Percentiles rank a stretch among this genome's conserved stretches.
Conservation (phyloP, 768 basidiomycete species). For the Xerocomellus chrysenteron region DNA sequence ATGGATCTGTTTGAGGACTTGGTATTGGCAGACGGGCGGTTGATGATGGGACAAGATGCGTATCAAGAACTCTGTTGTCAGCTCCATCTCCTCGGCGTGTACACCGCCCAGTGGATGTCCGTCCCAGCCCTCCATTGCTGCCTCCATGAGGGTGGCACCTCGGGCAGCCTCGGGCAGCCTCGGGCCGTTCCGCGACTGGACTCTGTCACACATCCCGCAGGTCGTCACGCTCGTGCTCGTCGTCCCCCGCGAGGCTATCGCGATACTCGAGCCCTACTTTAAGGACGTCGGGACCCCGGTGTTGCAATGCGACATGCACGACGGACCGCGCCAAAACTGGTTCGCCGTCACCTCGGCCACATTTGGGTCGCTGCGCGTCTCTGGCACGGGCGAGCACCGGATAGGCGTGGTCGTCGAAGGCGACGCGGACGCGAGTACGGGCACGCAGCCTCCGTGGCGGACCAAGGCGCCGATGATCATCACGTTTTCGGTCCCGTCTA, state of each 20-base stretch:
- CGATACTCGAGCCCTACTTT: slow-evolving; percentile 10
- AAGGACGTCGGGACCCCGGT: slow-evolving; percentile 4
- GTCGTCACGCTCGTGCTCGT: slow-evolving; percentile 32
- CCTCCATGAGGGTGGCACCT: not conserved
- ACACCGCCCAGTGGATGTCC: slow-evolving; percentile 21
- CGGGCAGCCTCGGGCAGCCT: not conserved
- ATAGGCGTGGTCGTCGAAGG: slow-evolving; percentile 10
- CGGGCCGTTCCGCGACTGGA: slow-evolving; percentile 30
- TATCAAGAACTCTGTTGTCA: slow-evolving; percentile 48
- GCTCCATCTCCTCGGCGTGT: slow-evolving; percentile 41
- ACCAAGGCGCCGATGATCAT: slow-evolving; percentile 19
- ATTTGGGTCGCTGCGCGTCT: slow-evolving; percentile 19
- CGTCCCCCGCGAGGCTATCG: slow-evolving; percentile 29
- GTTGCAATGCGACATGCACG: slow-evolving; percentile 23
- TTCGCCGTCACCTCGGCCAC: slow-evolving; percentile 23
- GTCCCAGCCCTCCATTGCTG: not conserved
- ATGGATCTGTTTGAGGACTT: slow-evolving; percentile 36
- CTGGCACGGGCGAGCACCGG: slow-evolving; percentile 19
- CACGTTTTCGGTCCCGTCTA: slow-evolving; percentile 17
- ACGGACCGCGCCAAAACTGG: slow-evolving; percentile 1
- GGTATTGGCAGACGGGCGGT: slow-evolving; percentile 1
- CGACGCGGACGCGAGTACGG: not conserved
- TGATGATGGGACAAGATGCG: slow-evolving; percentile 27
- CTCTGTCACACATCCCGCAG: slow-evolving; percentile 21
- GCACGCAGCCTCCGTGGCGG: slow-evolving; percentile 12